Evolutionary conservation across 768 basidiomycete species (phyloP).

Genomic region (Suillus occidentalis): DNA sequence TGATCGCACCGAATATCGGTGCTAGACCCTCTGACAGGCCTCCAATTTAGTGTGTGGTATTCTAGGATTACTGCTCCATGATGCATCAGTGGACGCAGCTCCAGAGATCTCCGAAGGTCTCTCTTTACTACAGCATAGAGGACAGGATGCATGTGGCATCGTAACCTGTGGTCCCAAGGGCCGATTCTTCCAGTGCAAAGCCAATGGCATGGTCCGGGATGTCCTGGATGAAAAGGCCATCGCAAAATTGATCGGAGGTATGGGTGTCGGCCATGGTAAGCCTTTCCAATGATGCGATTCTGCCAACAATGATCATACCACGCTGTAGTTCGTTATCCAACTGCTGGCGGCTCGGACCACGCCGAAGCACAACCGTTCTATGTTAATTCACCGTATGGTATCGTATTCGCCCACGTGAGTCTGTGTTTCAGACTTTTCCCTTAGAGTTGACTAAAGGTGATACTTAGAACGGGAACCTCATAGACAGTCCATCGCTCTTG

Average conservation of each 20-base stretch:
- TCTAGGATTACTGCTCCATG: conserved; percentile 82
- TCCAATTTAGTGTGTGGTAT: conserved; percentile 79
- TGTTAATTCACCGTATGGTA: conserved; percentile 98
- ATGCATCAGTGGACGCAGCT: conserved; percentile 72
- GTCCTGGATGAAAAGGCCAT: conserved; percentile 85
- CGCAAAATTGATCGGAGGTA: conserved; percentile 79
- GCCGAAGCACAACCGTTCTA: conserved; percentile 99
- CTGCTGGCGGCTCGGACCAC: conserved; percentile 94
- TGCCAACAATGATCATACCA: neutral
- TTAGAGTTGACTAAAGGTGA: neutral
- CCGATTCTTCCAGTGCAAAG: conserved; percentile 96
- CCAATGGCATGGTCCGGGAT: conserved; percentile 98
- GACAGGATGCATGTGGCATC: conserved; percentile 97
- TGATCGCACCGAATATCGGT: conserved; percentile 9
- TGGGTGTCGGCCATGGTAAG: conserved; percentile 97
- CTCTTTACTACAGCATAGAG: conserved; percentile 93
- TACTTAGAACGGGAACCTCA: conserved; percentile 92
- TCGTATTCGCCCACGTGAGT: conserved; percentile 94
- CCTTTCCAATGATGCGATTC: neutral
- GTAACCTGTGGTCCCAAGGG: conserved; percentile 95
- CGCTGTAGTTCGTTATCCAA: conserved; percentile 87
- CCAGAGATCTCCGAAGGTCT: conserved; percentile 92
- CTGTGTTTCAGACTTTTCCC: neutral
- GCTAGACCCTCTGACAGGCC: conserved; percentile 3
- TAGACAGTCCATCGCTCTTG: conserved; percentile 83